Base-by-base conservation (phyloP, 2,329 filamentous ascomycete genomes). In the Verticillium albo-atrum region DNA sequence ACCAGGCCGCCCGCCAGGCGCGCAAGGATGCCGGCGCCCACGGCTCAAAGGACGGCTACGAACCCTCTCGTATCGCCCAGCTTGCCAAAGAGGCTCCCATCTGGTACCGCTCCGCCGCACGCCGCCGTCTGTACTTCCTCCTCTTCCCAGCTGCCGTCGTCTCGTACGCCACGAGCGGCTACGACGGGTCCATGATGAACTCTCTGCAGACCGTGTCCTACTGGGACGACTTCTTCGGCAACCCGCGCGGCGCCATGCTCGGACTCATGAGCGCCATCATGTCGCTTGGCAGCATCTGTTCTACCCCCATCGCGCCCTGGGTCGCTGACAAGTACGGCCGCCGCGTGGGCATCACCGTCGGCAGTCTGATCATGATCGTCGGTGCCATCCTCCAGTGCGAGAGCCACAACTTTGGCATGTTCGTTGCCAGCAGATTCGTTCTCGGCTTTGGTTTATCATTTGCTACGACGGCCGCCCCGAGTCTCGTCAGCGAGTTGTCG, bases 401-500 rank as follows among this genome's bases (percentile, higher is more conserved):
- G 34, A 68, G 68, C 26, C 57, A 60, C 25, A 68, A 67, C 42
- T 65, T 71, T 60, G 81, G 71, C 55, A 73, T 84, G 81, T 85
- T 83, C 65, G 75, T 85, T 35, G 72, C 80, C 6, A 76, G 80
- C 26, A 76, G 82, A 58, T 79, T 82, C 58, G 68, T 85, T 15
- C 73, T 85, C 9, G 83, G 83, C 2, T 80, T 83, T 30, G 82
- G 83, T 3, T 75, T 83, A 25, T 75, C 78, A 0, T 82, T 82
- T 62, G 77, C 76, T 35, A 83, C 81, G 50, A 79, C 82, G 27
- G 76, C 78, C 0, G 79, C 78, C 0, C 81, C 82, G 1, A 74
- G 77, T 4, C 67, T 84, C 60, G 77, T 84, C 5, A 80, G 77
- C 63, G 82, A 84, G 58, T 68, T 84, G 9, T 78, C 75, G 1